Percentiles rank a stretch among this genome's conserved stretches.
Evolutionary conservation across 257 asterid species (phyloP).

Genomic region (Apocynum venetum): DNA sequence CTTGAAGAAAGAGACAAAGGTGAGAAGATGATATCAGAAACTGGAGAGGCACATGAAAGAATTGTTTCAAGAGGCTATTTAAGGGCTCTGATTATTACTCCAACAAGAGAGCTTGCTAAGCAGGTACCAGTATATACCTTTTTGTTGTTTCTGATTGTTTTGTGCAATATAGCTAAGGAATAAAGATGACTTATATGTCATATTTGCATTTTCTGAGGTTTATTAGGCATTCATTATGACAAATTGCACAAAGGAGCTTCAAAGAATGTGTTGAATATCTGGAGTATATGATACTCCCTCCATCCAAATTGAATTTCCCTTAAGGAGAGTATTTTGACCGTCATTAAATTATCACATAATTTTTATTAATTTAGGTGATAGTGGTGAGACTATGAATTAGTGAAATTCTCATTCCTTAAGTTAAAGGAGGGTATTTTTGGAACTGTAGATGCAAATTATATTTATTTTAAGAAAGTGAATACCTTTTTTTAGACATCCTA

Average conservation of each 20-base stretch:
- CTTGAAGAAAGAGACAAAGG: constrained; percentile 84
- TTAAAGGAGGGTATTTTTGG: not conserved
- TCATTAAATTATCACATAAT: no score
- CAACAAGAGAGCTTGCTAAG: constrained; percentile 97
- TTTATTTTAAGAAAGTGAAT: not conserved
- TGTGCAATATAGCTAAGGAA: not conserved
- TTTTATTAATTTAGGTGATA: not conserved
- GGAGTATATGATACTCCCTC: not conserved
- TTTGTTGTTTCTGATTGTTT: constrained; percentile 6
- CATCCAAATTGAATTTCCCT: not conserved
- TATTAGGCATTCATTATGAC: no score
- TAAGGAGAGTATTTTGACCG: no score
- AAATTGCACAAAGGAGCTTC: not conserved
- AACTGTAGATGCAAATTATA: not conserved
- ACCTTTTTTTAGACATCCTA: not conserved
- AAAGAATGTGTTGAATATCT: not conserved
- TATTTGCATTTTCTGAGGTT: not conserved
- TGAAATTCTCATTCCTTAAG: no score
- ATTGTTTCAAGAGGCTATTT: constrained; percentile 52
- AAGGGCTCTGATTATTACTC: constrained; percentile 89
- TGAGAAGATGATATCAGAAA: constrained; percentile 43
- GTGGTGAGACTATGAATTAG: not conserved
- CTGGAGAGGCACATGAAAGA: constrained; percentile 56
- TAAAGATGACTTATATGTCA: not conserved
- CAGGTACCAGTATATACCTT: constrained; percentile 49